Evolutionary conservation across 2,329 filamentous ascomycete genomes (phyloP).

Genomic region (Fusarium foetens): DNA sequence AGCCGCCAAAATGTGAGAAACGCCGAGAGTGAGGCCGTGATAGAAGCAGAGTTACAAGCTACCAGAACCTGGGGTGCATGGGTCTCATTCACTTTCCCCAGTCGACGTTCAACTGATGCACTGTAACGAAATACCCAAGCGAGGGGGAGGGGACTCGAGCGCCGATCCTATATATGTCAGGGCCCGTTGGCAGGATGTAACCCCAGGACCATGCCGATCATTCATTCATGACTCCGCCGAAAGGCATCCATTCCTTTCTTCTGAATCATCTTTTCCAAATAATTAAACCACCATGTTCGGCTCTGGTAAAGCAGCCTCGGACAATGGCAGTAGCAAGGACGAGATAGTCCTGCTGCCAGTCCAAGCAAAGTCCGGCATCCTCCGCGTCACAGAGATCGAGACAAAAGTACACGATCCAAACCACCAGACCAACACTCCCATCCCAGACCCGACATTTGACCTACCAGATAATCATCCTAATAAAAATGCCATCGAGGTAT

Average conservation of each 20-base stretch:
- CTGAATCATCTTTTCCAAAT: not conserved
- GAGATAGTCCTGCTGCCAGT: conserved; percentile 34
- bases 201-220: conserved; percentile 21
- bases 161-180: conserved; percentile 28
- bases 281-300: conserved; percentile 25
- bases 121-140: conserved; percentile 5
- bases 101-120: not conserved
- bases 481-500: conserved; percentile 24
- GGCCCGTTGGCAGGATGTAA: conserved; percentile 14
- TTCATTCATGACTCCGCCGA: conserved; percentile 14
- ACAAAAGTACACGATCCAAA: conserved; percentile 26
- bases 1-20: conserved; percentile 9
- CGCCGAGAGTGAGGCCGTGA: conserved; percentile 36
- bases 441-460: conserved; percentile 21
- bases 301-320: conserved; percentile 24
- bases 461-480: conserved; percentile 28
- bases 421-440: conserved; percentile 1
- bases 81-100: conserved; percentile 21
- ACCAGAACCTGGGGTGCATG: conserved; percentile 37
- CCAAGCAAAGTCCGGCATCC: conserved; percentile 23
- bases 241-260: conserved; percentile 35
- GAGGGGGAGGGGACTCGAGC: not conserved
- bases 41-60: conserved; percentile 10
- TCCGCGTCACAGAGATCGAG: conserved; percentile 33
- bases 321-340: conserved; percentile 34